These are phyloP conservation scores for Phytophthora tubulina DNA, from an alignment of 352 stramenopile genomes.

Conservation along the genomic window DNA sequence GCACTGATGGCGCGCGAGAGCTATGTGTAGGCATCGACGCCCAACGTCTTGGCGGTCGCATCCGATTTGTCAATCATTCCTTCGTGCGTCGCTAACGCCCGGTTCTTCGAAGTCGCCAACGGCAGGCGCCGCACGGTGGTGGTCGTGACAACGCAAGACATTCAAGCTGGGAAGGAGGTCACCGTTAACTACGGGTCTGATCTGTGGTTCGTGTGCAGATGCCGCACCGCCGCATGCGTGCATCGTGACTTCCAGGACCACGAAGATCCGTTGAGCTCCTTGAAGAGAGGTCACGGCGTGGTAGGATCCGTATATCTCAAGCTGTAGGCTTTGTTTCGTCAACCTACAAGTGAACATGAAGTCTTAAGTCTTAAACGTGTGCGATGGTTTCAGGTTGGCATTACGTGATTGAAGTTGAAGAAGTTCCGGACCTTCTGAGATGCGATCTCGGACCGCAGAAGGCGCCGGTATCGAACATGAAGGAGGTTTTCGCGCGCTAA, in stretches of 20 bases:
- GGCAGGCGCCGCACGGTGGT: not conserved
- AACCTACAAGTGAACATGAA: too few relatives aligned
- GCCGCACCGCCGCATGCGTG: not conserved
- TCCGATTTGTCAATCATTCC: conserved; percentile 3
- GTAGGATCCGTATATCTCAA: too few relatives aligned
- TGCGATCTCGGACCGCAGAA: too few relatives aligned
- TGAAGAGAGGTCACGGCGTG: too few relatives aligned
- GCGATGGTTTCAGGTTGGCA: too few relatives aligned
- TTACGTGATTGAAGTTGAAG: too few relatives aligned
- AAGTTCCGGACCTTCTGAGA: too few relatives aligned
- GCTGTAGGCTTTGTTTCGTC: too few relatives aligned
- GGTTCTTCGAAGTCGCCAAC: conserved; percentile 9
- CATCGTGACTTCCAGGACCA: conserved; percentile 1
- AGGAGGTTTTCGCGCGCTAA: too few relatives aligned
- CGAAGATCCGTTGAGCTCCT: not conserved
- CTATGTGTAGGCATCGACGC: conserved; percentile 1
- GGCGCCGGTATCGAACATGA: too few relatives aligned
- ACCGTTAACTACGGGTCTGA: conserved; percentile 4
- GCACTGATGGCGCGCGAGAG: not conserved
- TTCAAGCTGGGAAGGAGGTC: not conserved
- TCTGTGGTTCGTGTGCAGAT: conserved; percentile 11
- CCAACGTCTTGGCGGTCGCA: not conserved
- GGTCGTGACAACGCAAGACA: not conserved
- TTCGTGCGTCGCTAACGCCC: not conserved
- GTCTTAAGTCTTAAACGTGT: too few relatives aligned